phyloP scores from a whole-genome alignment of 2,329 filamentous ascomycete species.

The Trichophaea hybrida region DNA sequence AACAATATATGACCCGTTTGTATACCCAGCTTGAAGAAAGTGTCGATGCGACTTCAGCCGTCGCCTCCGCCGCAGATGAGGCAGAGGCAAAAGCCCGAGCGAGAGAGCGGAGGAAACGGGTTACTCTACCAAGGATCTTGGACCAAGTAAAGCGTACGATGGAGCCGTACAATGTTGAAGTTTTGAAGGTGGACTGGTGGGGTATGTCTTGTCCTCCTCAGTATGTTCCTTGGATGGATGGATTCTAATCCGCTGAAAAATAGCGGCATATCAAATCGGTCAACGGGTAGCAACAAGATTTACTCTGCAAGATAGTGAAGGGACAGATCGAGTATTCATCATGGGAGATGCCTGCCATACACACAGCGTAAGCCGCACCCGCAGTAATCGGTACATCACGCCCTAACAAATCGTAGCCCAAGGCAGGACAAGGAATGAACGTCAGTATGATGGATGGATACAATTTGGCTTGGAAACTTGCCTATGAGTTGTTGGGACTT shows the following conservation, averaged over 20 bases:
- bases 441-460: constrained; percentile 55
- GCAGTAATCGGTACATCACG: background rate
- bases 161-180: constrained; percentile 51
- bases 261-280: constrained; percentile 58
- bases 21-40: constrained; percentile 37
- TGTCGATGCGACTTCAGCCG: constrained; percentile 26
- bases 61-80: constrained; percentile 33
- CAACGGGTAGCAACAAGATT: constrained; percentile 43
- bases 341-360: constrained; percentile 64
- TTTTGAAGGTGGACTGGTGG: constrained; percentile 50
- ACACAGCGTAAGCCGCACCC: constrained; percentile 37
- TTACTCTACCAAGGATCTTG: constrained; percentile 50
- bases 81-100: constrained; percentile 45
- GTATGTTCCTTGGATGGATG: background rate
- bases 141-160: constrained; percentile 50
- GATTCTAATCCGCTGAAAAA: background rate
- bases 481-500: constrained; percentile 29
- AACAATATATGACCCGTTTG: constrained; percentile 55
- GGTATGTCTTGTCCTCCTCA: background rate
- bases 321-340: constrained; percentile 55
- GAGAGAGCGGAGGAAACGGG: constrained; percentile 38
- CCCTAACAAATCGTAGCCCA: constrained; percentile 34
- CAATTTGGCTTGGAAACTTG: constrained; percentile 40
- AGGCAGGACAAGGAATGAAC: constrained; percentile 67
- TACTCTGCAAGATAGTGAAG: constrained; percentile 47